A percentile compares a stretch with the other conserved stretches of the same genome.
Evolutionary conservation across 2,329 filamentous ascomycete species (phyloP).

Genomic region (Diaporthe australafricana): DNA sequence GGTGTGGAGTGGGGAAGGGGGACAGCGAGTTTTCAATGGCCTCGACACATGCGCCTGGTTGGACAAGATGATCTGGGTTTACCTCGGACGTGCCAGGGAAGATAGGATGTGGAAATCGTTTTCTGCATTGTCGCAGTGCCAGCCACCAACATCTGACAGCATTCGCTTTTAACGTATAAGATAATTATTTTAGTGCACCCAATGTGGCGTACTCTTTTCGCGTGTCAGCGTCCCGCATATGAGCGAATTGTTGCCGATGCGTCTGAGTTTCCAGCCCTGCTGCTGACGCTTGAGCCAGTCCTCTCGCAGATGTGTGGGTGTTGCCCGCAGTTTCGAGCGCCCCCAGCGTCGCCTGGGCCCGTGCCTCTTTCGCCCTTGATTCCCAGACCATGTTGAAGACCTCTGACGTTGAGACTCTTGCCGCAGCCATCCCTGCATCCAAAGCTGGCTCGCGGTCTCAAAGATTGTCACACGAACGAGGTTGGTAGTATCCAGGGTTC

Average conservation of each 20-base stretch:
- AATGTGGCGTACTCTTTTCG: background rate
- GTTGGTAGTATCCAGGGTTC: background rate
- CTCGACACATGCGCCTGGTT: background rate
- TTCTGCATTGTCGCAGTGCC: conserved; percentile 22
- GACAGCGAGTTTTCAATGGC: background rate
- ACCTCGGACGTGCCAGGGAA: background rate
- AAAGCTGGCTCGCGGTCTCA: conserved; percentile 7
- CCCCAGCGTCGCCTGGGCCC: conserved; percentile 6
- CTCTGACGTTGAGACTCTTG: background rate
- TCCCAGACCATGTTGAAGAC: background rate
- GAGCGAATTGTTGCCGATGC: background rate
- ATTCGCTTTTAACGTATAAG: conserved; percentile 23
- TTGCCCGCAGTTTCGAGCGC: conserved; percentile 24
- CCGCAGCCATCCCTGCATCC: background rate
- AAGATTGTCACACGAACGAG: conserved; percentile 2
- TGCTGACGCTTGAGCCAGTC: conserved; percentile 9
- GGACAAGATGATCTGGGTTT: background rate
- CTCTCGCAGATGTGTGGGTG: background rate
- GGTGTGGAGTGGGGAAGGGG: conserved; percentile 3
- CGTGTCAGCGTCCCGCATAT: conserved; percentile 13
- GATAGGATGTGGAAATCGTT: background rate
- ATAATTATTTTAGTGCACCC: conserved; percentile 17
- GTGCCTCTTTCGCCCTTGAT: background rate
- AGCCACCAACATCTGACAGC: conserved; percentile 12
- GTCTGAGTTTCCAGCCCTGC: conserved; percentile 18